phyloP scores from a whole-genome alignment of 805 yeast species.

The Candida tibetensis region DNA sequence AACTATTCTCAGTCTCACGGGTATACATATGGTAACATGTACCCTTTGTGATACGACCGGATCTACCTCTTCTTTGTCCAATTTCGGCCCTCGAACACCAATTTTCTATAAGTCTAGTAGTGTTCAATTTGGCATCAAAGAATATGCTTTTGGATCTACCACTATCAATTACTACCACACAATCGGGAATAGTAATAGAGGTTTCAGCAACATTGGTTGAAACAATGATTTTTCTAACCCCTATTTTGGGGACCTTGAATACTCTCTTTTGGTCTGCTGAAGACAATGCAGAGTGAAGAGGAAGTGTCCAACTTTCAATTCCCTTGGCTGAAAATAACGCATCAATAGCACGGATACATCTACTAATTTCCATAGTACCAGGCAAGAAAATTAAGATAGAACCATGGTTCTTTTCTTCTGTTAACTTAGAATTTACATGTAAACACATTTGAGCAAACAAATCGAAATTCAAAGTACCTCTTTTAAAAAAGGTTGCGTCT shows the following conservation, averaged over 20 bases:
- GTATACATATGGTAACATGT: slow-evolving; percentile 80
- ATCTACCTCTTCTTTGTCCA: slow-evolving; percentile 91
- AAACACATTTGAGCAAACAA: slow-evolving; percentile 57
- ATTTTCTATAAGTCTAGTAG: slow-evolving; percentile 68
- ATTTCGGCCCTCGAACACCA: slow-evolving; percentile 93
- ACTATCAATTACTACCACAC: slow-evolving; percentile 85
- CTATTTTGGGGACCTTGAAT: slow-evolving; percentile 53
- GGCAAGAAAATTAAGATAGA: slow-evolving; percentile 85
- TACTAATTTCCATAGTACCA: slow-evolving; percentile 84
- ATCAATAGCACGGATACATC: slow-evolving; percentile 48
- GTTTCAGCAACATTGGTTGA: slow-evolving; percentile 97
- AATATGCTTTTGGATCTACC: slow-evolving; percentile 81
- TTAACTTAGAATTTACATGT: slow-evolving; percentile 50
- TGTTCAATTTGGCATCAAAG: slow-evolving; percentile 64
- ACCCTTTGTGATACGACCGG: slow-evolving; percentile 92
- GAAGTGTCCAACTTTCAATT: slow-evolving; percentile 47
- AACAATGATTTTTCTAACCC: slow-evolving; percentile 72
- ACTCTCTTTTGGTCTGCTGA: slow-evolving; percentile 81
- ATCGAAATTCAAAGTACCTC: slow-evolving; percentile 73
- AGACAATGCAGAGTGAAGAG: slow-evolving; percentile 84
- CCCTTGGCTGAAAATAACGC: slow-evolving; percentile 9
- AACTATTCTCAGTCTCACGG: slow-evolving; percentile 47
- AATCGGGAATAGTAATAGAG: slow-evolving; percentile 93
- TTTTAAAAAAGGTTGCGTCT: slow-evolving; percentile 60
- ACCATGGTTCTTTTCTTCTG: slow-evolving; percentile 47